Conservation (phyloP, 768 basidiomycete species). For the Hygrophoropsis aurantiaca region DNA sequence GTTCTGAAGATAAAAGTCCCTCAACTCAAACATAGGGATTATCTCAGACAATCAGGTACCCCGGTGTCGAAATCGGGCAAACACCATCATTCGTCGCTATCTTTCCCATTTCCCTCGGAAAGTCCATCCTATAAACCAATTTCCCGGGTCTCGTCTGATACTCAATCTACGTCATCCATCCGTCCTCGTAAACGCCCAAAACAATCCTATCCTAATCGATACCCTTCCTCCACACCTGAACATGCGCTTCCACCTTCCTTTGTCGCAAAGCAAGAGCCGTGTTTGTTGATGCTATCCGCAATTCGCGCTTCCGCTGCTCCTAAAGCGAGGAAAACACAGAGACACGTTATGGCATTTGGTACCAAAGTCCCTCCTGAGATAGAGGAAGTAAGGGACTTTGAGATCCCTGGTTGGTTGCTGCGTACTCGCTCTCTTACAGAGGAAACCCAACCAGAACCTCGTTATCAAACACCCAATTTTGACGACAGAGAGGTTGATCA, state of each 20-base stretch:
- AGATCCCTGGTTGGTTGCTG: conserved; percentile 55
- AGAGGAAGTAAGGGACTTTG: conserved; percentile 51
- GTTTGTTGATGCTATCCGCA: conserved; percentile 49
- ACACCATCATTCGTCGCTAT: conserved; percentile 3
- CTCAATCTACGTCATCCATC: conserved; percentile 25
- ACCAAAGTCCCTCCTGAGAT: conserved; percentile 50
- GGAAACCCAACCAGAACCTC: background rate
- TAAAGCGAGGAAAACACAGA: conserved; percentile 47
- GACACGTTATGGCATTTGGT: conserved; percentile 62
- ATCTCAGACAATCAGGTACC: conserved; percentile 12
- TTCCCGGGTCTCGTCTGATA: conserved; percentile 29
- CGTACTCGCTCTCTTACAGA: conserved; percentile 1
- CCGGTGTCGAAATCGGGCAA: conserved; percentile 12
- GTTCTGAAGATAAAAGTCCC: conserved; percentile 36
- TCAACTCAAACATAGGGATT: conserved; percentile 21
- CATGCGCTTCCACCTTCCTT: conserved; percentile 7
- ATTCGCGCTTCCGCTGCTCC: conserved; percentile 45
- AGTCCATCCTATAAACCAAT: conserved; percentile 23
- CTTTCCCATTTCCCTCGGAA: conserved; percentile 1
- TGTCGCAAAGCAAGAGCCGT: conserved; percentile 25
- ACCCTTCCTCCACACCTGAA: conserved; percentile 24
- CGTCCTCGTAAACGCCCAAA: conserved; percentile 30
- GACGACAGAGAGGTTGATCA: background rate
- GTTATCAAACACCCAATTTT: background rate
- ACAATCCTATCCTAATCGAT: conserved; percentile 13